Conservation (phyloP, 179 eudicot species). For the Heliamphora pulchella region DNA sequence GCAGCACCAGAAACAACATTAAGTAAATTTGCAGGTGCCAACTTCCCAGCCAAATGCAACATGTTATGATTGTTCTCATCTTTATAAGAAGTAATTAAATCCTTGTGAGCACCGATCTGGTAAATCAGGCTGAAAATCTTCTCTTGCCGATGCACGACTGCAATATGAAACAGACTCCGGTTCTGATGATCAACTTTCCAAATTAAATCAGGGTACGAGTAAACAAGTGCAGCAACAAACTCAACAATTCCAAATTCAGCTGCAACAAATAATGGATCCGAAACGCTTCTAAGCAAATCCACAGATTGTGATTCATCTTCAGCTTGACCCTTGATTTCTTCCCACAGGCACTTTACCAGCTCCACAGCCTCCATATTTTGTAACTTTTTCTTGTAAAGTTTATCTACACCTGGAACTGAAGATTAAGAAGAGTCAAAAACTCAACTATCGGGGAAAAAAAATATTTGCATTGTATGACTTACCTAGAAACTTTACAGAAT, state of each 20-base stretch:
- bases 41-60: conserved; percentile 28
- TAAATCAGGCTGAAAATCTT: conserved; percentile 19
- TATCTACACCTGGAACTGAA: neutral
- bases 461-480: too few species aligned
- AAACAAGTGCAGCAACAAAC: conserved; percentile 26
- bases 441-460: too few species aligned
- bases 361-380: neutral
- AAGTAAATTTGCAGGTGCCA: conserved; percentile 20
- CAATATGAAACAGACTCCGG: conserved; percentile 29
- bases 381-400: neutral
- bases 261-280: conserved; percentile 19
- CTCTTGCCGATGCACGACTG: conserved; percentile 29
- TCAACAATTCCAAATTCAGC: conserved; percentile 21
- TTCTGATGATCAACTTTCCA: conserved; percentile 22
- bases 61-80: conserved; percentile 13
- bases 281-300: conserved; percentile 13
- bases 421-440: too few species aligned
- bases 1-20: conserved; percentile 14
- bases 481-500: neutral
- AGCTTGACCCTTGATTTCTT: neutral
- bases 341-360: conserved; percentile 13
- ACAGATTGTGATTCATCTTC: neutral
- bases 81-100: neutral
- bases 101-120: conserved; percentile 2
- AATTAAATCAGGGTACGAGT: conserved; percentile 25